Base-by-base conservation (phyloP, 805 yeast genomes). In the Teunomyces barrocoloradensis region DNA sequence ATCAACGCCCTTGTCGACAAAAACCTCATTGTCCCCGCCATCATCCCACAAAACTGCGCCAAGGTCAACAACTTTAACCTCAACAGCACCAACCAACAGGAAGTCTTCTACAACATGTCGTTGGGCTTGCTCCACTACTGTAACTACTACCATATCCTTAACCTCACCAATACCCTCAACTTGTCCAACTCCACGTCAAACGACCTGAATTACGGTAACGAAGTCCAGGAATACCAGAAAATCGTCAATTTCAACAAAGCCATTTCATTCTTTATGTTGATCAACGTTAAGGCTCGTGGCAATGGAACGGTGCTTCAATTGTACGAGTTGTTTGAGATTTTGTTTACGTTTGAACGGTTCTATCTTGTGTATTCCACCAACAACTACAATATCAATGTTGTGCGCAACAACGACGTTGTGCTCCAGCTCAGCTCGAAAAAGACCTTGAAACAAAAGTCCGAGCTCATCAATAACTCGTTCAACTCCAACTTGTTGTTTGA, bases 181-280 rank as follows among this genome's bases (percentile, higher is more conserved):
- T 47, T 50, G 17, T 41, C 47, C 10, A 27, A 12, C 23, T 15
- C 13, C 44, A 28, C 43, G 4, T 43, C 40, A 28, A 33, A 42
- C 25, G 52, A 48, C 18, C 60, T 57, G 43, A 50, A 49, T 45
- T 54, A 49, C 43, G 52, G 57, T 12, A 49, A 56, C 32, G 56
- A 60, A 38, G 53, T 51, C 12, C 64, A 63, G 45, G 65, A 65
- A 35, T 68, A 67, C 45, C 71, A 66, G 34, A 65, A 65, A 44
- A 54, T 66, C 21, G 46, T 60, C 25, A 53, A 66, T 50, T 53
- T 66, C 23, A 51, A 63, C 33, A 57, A 61, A 36, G 58, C 68
- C n/a, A 58, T 69, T 20, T 57, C 68, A 7, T 65, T 55, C 45
- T 67, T 55, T 48, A 70, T 66, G 46, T 49, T 68, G 27, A 63